phyloP scores from a whole-genome alignment of 257 asterid species.

The Salvia hispanica region DNA sequence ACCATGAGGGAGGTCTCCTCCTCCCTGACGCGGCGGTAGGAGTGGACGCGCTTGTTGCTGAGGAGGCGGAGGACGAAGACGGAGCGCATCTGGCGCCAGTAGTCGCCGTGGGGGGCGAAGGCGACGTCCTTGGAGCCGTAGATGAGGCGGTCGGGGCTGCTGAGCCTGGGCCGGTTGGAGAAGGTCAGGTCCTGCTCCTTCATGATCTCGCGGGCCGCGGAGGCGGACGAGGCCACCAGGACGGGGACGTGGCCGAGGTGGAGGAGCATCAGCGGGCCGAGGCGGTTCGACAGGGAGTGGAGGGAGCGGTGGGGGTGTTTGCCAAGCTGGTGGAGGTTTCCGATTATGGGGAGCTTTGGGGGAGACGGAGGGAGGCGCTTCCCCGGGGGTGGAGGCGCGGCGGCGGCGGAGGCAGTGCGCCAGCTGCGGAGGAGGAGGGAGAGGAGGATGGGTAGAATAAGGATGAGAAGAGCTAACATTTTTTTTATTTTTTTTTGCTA shows the following conservation, averaged over 20 bases:
- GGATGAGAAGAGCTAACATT: not conserved
- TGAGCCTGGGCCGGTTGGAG: not conserved
- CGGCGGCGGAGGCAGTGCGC: not conserved
- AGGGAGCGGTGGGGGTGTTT: not conserved
- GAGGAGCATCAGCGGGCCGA: not conserved
- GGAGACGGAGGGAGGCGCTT: not conserved
- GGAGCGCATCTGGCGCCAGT: constrained; percentile 7
- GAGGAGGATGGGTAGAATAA: not conserved
- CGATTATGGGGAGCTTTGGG: not conserved
- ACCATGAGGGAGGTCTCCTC: constrained; percentile 49
- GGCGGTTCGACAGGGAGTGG: not conserved
- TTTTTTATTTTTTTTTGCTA: not conserved
- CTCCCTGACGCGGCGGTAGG: constrained; percentile 38
- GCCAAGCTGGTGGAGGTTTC: not conserved
- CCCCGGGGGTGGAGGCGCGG: not conserved
- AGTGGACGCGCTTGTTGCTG: constrained; percentile 47
- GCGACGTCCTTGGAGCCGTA: not conserved
- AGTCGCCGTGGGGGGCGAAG: not conserved
- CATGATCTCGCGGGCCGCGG: no score
- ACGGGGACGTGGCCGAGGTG: no score
- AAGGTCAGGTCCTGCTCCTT: not conserved
- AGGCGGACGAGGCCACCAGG: no score
- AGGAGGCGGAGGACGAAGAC: constrained; percentile 29
- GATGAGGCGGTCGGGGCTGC: not conserved
- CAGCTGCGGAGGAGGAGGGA: not conserved